These are phyloP conservation scores for Rhizophagus prolifer DNA, from an alignment of 192 early-diverging fungal species.

Conservation along the genomic window DNA sequence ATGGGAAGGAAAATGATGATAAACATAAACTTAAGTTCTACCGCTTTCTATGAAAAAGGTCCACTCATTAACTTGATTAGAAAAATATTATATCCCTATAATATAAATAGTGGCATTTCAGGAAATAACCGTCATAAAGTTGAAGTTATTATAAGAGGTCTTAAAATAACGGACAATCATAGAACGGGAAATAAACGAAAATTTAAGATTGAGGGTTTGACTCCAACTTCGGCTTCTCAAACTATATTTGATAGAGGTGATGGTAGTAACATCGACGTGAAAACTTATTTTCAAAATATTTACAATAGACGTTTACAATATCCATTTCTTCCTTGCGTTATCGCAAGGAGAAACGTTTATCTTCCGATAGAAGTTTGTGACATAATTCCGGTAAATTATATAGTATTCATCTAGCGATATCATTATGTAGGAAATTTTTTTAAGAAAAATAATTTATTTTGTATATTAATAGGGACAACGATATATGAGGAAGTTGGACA, in stretches of 20 bases:
- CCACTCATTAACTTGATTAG: constrained; percentile 69
- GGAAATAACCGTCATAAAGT: constrained; percentile 43
- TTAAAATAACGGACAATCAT: constrained; percentile 59
- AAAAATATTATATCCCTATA: constrained; percentile 38
- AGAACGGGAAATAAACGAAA: constrained; percentile 63
- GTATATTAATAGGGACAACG: constrained; percentile 66
- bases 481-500: constrained; percentile 76
- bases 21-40: constrained; percentile 68
- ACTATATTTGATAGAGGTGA: constrained; percentile 66
- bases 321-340: constrained; percentile 80
- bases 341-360: constrained; percentile 64
- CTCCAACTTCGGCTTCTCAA: constrained; percentile 58
- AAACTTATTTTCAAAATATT: constrained; percentile 76
- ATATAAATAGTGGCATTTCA: constrained; percentile 43
- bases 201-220: constrained; percentile 69
- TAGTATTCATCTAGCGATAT: not conserved
- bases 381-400: constrained; percentile 46
- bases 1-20: constrained; percentile 54
- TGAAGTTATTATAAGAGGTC: constrained; percentile 49
- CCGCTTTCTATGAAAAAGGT: constrained; percentile 63
- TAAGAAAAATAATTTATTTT: too few species aligned
- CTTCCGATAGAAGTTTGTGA: constrained; percentile 92
- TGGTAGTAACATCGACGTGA: constrained; percentile 60
- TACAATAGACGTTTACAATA: not conserved
- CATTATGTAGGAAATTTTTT: too few species aligned